Evolutionary conservation across 2,329 filamentous ascomycete species (phyloP).

Genomic region (Graphilbum sp.): DNA sequence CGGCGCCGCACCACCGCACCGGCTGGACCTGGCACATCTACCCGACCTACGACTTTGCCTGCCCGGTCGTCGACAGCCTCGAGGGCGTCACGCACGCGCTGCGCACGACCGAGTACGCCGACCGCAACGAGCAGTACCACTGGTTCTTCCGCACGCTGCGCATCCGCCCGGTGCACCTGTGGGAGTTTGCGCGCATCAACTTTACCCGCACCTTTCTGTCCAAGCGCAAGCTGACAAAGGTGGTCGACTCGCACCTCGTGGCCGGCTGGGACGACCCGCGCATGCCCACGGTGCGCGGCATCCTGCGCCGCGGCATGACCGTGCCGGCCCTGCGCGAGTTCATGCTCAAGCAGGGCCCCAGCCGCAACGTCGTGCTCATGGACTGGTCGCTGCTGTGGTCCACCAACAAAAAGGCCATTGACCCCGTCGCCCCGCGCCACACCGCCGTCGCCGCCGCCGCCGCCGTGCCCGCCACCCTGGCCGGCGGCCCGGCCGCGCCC

Average conservation of each 20-base stretch:
- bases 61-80: constrained; percentile 62
- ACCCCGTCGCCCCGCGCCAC: constrained; percentile 58
- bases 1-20: constrained; percentile 54
- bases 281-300: constrained; percentile 46
- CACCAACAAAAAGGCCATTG: constrained; percentile 68
- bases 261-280: constrained; percentile 78
- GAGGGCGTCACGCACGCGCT: constrained; percentile 76
- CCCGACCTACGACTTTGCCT: constrained; percentile 76
- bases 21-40: constrained; percentile 72
- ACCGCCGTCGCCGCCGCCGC: constrained; percentile 57
- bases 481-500: constrained; percentile 45
- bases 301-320: constrained; percentile 53
- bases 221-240: constrained; percentile 73
- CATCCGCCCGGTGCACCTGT: constrained; percentile 64
- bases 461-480: constrained; percentile 52
- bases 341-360: constrained; percentile 70
- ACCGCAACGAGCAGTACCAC: constrained; percentile 73
- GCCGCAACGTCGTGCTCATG: constrained; percentile 68
- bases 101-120: constrained; percentile 62
- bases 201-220: constrained; percentile 70
- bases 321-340: constrained; percentile 67
- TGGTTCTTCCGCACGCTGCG: constrained; percentile 66
- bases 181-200: constrained; percentile 75
- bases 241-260: constrained; percentile 60
- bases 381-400: constrained; percentile 66